These are phyloP conservation scores for Omphalea diandra DNA, from an alignment of 441 rosid genomes.

Conservation along the genomic window DNA sequence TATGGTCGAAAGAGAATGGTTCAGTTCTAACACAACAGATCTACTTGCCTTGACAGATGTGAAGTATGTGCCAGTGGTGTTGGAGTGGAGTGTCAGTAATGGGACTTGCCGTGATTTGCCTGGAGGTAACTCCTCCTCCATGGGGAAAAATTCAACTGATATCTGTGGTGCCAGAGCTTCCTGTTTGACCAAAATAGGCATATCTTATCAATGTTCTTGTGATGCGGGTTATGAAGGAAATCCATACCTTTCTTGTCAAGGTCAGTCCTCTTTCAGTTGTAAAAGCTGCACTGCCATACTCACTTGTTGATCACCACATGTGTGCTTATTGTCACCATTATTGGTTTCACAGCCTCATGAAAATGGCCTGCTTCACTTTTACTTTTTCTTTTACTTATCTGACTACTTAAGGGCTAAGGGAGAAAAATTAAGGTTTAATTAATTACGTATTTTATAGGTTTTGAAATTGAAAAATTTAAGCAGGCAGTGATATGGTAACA, in stretches of 20 bases:
- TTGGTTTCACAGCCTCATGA: too few species aligned
- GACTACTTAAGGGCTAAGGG: too few species aligned
- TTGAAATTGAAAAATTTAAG: too few species aligned
- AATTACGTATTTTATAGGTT: too few species aligned
- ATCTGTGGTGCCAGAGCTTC: not conserved
- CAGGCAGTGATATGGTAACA: too few species aligned
- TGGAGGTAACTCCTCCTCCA: not conserved
- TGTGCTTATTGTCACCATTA: too few species aligned
- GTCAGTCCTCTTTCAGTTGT: too few species aligned
- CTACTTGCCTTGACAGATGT: not conserved
- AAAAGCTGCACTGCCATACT: too few species aligned
- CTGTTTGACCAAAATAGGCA: not conserved
- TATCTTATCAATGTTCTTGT: not conserved
- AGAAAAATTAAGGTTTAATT: too few species aligned
- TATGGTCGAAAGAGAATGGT: slow-evolving; percentile 12
- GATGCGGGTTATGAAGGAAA: slow-evolving; percentile 1
- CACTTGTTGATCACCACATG: too few species aligned
- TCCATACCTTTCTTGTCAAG: slow-evolving; percentile 16
- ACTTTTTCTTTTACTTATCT: too few species aligned
- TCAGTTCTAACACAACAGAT: not conserved
- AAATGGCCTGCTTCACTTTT: too few species aligned
- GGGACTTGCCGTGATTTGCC: not conserved
- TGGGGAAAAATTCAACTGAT: not conserved
- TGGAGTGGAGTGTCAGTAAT: slow-evolving; percentile 1
- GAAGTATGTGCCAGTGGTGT: not conserved